Percentiles rank a stretch among this genome's conserved stretches.
Conservation (phyloP, 2,329 filamentous ascomycete genomes). For the Penicillium sp. region DNA sequence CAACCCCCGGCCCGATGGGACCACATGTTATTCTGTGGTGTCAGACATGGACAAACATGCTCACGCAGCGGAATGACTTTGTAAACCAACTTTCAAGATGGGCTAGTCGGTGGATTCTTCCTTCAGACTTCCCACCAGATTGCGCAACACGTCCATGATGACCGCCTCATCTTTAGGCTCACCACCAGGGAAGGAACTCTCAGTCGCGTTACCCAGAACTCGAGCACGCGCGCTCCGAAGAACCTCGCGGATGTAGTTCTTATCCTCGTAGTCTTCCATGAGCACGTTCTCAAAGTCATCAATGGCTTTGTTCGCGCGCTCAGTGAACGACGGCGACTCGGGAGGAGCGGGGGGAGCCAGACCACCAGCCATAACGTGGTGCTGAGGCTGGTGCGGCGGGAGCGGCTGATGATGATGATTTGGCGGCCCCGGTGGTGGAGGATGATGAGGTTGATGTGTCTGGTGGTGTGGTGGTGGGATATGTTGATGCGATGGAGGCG, state of each 20-base stretch:
- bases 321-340: conserved; percentile 34
- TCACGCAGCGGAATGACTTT: no score
- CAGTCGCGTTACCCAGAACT: conserved; percentile 34
- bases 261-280: conserved; percentile 42
- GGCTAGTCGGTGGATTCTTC: conserved; percentile 20
- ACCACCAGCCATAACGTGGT: conserved; percentile 17
- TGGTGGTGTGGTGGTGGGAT: conserved; percentile 15
- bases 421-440: conserved; percentile 16
- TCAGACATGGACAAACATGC: not conserved
- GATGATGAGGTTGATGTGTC: conserved; percentile 18
- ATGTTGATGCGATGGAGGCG: conserved; percentile 7
- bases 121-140: conserved; percentile 37
- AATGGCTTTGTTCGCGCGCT: conserved; percentile 40
- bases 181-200: conserved; percentile 40
- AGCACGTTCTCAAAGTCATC: conserved; percentile 42
- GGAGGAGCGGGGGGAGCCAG: conserved; percentile 19
- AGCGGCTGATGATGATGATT: conserved; percentile 17
- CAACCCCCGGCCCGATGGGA: not conserved
- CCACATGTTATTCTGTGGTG: not conserved
- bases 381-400: conserved; percentile 8
- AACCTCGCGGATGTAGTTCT: conserved; percentile 42
- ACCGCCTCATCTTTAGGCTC: conserved; percentile 42
- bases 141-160: conserved; percentile 36
- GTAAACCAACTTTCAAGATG: not conserved
- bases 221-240: conserved; percentile 39